Evolutionary conservation across 2,329 filamentous ascomycete species (phyloP).

Genomic region (Ampelomyces quisqualis): DNA sequence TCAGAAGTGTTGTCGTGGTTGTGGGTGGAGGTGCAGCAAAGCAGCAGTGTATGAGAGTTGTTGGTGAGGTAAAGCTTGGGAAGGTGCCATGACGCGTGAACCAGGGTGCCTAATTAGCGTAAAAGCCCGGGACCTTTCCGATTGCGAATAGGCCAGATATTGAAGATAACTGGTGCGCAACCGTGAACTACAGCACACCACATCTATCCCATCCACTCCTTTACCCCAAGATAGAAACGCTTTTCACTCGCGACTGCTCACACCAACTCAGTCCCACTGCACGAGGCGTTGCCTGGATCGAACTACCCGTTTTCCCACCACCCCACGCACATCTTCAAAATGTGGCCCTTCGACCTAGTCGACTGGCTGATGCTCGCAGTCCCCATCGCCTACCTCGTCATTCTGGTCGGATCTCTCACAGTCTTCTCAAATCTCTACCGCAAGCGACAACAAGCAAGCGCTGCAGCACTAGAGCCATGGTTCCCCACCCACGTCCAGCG

Average conservation of each 20-base stretch:
- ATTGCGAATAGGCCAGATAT: slow-evolving; percentile 33
- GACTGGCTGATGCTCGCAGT: slow-evolving; percentile 85
- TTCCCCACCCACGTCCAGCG: slow-evolving; percentile 88
- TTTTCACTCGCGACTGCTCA: neutral
- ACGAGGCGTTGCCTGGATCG: neutral
- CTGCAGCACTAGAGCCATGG: slow-evolving; percentile 88
- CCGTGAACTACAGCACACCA: neutral
- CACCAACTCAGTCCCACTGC: neutral
- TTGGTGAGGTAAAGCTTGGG: slow-evolving; percentile 13
- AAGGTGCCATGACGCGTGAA: slow-evolving; percentile 17
- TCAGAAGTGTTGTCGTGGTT: slow-evolving; percentile 2
- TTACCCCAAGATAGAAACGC: neutral
- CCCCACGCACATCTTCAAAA: slow-evolving; percentile 18
- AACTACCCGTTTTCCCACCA: slow-evolving; percentile 3
- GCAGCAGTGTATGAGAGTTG: neutral
- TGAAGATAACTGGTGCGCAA: slow-evolving; percentile 6
- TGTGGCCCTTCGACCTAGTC: slow-evolving; percentile 50
- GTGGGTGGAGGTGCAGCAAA: slow-evolving; percentile 1
- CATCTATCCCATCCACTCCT: neutral
- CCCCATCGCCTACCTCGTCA: slow-evolving; percentile 84
- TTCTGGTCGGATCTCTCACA: slow-evolving; percentile 83
- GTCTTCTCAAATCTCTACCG: slow-evolving; percentile 93
- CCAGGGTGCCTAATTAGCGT: slow-evolving; percentile 9
- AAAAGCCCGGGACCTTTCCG: slow-evolving; percentile 13
- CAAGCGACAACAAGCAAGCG: slow-evolving; percentile 79